These are phyloP conservation scores for Solioccasus polychromus DNA, from an alignment of 768 basidiomycete genomes.

Conservation along the genomic window DNA sequence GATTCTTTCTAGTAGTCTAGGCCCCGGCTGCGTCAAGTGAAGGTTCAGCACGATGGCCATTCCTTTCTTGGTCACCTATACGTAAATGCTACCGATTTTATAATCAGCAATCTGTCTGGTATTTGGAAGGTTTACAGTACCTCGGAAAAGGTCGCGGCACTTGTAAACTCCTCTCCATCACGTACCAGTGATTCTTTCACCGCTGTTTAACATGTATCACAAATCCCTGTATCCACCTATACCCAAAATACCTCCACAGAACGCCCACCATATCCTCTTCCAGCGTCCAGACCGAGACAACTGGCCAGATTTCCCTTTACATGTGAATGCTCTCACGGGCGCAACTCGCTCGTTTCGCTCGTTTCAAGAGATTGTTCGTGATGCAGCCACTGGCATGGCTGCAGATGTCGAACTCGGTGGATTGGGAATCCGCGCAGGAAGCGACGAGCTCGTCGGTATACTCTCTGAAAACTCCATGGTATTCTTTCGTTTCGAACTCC, in stretches of 20 bases:
- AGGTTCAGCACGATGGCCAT: too few relatives aligned
- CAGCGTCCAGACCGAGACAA: constrained; percentile 49
- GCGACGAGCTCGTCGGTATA: constrained; percentile 63
- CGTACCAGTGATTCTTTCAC: too few relatives aligned
- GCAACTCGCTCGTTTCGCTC: constrained; percentile 44
- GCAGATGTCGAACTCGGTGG: constrained; percentile 48
- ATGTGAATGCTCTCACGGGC: constrained; percentile 56
- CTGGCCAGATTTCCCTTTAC: constrained; percentile 55
- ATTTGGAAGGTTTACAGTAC: too few relatives aligned
- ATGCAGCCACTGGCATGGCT: constrained; percentile 57
- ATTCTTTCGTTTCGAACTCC: not conserved
- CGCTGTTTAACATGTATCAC: constrained; percentile 52
- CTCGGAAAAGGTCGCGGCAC: too few relatives aligned
- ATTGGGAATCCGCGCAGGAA: constrained; percentile 45
- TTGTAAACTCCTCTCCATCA: too few relatives aligned
- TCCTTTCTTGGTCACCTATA: too few relatives aligned
- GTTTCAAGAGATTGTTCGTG: constrained; percentile 48
- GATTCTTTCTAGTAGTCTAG: too few relatives aligned
- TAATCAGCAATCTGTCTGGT: too few relatives aligned
- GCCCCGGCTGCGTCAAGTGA: too few relatives aligned
- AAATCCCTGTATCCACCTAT: constrained; percentile 56
- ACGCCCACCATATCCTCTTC: constrained; percentile 55
- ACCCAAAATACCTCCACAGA: constrained; percentile 48
- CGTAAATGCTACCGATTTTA: too few relatives aligned
- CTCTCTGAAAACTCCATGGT: constrained; percentile 70